Evolutionary conservation across 352 stramenopile species (phyloP), one percentile per base, ranked within the genome.

Genomic region (Globisporangium cederbergense): DNA sequence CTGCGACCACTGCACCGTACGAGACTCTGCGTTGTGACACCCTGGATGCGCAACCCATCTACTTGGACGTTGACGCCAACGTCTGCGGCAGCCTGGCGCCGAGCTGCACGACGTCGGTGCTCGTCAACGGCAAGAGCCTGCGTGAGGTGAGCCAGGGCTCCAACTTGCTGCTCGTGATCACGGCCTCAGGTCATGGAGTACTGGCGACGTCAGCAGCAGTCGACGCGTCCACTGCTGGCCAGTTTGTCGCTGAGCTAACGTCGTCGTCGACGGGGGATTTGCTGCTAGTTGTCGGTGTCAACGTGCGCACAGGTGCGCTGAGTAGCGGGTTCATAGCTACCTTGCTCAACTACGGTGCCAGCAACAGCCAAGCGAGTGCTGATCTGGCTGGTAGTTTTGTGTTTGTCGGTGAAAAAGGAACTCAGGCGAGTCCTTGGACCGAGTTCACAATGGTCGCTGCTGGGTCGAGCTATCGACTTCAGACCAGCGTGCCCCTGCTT

Each of bases 1-100:
- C n/a, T n/a, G 30, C 45, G 6, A 22, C 60, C 4, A 58, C 51
- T 22, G 20, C n/a, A 13, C 52, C 42, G 3, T 81, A 77, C 49
- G 30, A 69, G 9, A 72, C 42, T 45, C 63, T 89, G 58, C 80
- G 80, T 11, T 86, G 74, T 45, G 80, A 89, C 71, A 55, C 70
- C 7, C 60, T 89, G 9, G 80, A 89, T 43, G 68, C 72, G 40
- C 71, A 73, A 22, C 56, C 68, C 13, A 65, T 89, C 0, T 84
- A 60, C 32, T 60, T 79, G 18, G 60, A 72, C 13, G 46, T 86
- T 32, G 73, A 77, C 34, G 53, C 75, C 2, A 58, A 53, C 14
- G 43, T 77, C n/a, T 85, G 76, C 59, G 64, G 32, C 16, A 63
- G 58, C 3, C 58, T 49, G 45, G 14, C 55, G 20, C 22, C 55